Conservation (phyloP, 1,284 basidiomycete species). For the Omphalotus olearius region DNA sequence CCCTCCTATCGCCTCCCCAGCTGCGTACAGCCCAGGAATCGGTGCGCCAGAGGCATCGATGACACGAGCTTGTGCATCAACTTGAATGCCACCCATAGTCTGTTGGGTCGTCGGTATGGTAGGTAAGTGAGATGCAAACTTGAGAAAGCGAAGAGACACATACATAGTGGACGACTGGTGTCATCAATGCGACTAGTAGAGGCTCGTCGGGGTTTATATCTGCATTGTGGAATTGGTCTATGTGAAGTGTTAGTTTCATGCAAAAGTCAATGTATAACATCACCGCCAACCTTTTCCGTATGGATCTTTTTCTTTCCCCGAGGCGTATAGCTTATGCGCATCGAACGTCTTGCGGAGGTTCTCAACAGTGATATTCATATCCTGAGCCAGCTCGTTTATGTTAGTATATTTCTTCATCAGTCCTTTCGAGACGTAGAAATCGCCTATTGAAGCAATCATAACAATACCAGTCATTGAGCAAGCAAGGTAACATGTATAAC, state of each 20-base stretch:
- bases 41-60: conserved; percentile 56
- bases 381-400: conserved; percentile 74
- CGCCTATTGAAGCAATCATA: conserved; percentile 35
- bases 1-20: conserved; percentile 82
- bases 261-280: not conserved
- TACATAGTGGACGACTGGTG: conserved; percentile 74
- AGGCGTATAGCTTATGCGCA: conserved; percentile 21
- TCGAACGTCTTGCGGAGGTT: conserved; percentile 74
- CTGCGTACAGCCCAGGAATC: conserved; percentile 75
- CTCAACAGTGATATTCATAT: conserved; percentile 63
- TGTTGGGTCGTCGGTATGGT: conserved; percentile 1
- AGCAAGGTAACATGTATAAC: not conserved
- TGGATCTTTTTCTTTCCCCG: conserved; percentile 43
- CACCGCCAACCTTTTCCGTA: conserved; percentile 61
- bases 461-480: not conserved
- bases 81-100: conserved; percentile 87
- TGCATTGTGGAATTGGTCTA: conserved; percentile 18
- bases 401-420: conserved; percentile 80
- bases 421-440: conserved; percentile 83
- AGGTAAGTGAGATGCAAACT: not conserved
- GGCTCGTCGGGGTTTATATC: conserved; percentile 11
- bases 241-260: not conserved
- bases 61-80: conserved; percentile 70
- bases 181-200: conserved; percentile 66
- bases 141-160: conserved; percentile 5